These are phyloP conservation scores for Crataegus laevigata DNA, from an alignment of 306 rosid genomes.

Conservation along the genomic window DNA sequence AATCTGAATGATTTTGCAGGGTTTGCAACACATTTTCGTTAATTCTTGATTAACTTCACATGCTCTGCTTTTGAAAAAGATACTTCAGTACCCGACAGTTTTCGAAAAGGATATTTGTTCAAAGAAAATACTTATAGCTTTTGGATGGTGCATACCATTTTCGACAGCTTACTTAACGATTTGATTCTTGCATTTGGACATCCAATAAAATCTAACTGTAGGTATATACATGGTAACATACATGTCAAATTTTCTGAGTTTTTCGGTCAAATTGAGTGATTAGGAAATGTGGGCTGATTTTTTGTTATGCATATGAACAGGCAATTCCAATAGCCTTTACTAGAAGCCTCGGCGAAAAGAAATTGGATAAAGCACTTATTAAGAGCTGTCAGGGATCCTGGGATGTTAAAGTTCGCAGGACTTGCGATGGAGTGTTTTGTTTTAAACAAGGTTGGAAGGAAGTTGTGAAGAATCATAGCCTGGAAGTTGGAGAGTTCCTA, in stretches of 20 bases:
- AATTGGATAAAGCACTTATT: not conserved
- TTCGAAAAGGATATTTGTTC: too few species aligned
- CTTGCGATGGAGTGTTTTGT: not conserved
- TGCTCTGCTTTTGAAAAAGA: too few species aligned
- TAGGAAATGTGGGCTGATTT: not conserved
- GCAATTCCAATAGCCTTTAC: not conserved
- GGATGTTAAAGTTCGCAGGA: not conserved
- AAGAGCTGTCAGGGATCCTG: not conserved
- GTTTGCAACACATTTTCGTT: too few species aligned
- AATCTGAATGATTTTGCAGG: too few species aligned
- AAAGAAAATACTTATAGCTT: not conserved
- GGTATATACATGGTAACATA: not conserved
- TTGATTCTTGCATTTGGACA: not conserved
- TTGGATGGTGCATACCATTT: not conserved
- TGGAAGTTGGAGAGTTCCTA: not conserved
- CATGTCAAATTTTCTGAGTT: not conserved
- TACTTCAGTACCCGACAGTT: too few species aligned
- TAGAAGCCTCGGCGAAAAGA: not conserved
- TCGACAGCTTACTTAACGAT: not conserved
- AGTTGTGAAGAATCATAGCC: not conserved
- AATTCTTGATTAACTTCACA: too few species aligned
- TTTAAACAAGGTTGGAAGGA: not conserved
- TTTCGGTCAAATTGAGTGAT: not conserved
- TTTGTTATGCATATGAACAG: not conserved
- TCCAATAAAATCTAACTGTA: not conserved